Base-by-base conservation (phyloP, 176 grass and related monocot species). In the Pontederia crassipes region DNA sequence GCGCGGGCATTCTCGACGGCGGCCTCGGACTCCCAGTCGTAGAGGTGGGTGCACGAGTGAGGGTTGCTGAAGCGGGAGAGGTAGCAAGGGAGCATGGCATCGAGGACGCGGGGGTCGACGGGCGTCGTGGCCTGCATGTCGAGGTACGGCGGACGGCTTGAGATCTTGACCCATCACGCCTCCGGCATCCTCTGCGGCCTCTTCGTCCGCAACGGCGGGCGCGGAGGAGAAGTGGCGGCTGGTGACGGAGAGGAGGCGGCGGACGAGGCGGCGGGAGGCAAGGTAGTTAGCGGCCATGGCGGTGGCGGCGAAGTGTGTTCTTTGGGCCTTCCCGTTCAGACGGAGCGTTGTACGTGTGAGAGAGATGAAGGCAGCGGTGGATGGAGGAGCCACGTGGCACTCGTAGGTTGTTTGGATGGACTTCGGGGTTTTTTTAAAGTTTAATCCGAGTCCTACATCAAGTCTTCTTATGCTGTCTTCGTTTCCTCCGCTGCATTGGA, bases 51-150 rank as follows among this genome's bases (percentile, higher is more conserved):
- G 54, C 87, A 83, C 27, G 92, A 97, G 81, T 97, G 92, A 27
- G 92, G 92, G 73, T 97, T 97, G 4, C 92, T 87, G 73, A 75
- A 97, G 62, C 79, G 73, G 70, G 84, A 75, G 54, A 97, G 76
- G 84, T 97, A 97, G 79, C 76, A 97, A 28, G 92, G 92, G 8
- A 97, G 84, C 87, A 97, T 97, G 59, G 84, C 73, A 49, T 97
- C 92, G 59, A 97, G 79, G 54, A 97, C 92, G 17, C 87, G 87
- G 13, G 92, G 87, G 67, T 97, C 87, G 0, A 91, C 92, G 12
- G 87, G 92, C 4, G 84, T 91, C 5, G 92, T 97, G 8, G 92
- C 92, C 80, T 97, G 92, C 92, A 91, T 97, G 67, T 97, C 92
- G 62, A 97, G 35, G 84, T 97, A 97, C 1, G 91, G 76, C 1